These are phyloP conservation scores for Malassezia brasiliensis DNA, from an alignment of 1,284 basidiomycete species.

Conservation along the genomic window DNA sequence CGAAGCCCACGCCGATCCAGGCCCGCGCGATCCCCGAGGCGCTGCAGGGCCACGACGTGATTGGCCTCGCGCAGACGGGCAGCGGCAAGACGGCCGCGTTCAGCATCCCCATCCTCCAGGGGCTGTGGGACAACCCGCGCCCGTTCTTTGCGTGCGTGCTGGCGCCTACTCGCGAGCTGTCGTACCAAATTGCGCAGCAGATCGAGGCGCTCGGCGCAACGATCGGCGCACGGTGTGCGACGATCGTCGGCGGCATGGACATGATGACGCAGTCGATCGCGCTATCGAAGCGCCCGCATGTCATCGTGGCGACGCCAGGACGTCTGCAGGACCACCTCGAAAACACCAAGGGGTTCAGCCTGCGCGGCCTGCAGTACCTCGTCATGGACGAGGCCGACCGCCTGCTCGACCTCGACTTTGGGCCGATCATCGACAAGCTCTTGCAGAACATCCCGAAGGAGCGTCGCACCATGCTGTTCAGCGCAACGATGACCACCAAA, in stretches of 20 bases:
- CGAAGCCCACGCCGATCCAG: constrained; percentile 84
- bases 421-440: constrained; percentile 91
- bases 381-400: constrained; percentile 97
- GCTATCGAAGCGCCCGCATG: constrained; percentile 68
- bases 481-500: constrained; percentile 99
- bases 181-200: constrained; percentile 96
- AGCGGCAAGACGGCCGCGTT: constrained; percentile 98
- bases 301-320: constrained; percentile 95
- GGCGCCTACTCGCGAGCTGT: constrained; percentile 72
- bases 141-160: constrained; percentile 88
- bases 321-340: constrained; percentile 90
- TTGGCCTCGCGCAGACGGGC: constrained; percentile 93
- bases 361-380: constrained; percentile 77
- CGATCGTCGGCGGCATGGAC: constrained; percentile 91
- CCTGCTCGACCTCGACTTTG: constrained; percentile 93
- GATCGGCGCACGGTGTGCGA: constrained; percentile 67
- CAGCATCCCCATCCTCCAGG: constrained; percentile 88
- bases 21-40: constrained; percentile 78
- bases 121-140: constrained; percentile 89
- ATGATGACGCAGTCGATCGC: constrained; percentile 87
- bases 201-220: constrained; percentile 78
- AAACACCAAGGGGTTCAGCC: constrained; percentile 92
- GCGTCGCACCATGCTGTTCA: constrained; percentile 89
- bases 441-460: constrained; percentile 90
- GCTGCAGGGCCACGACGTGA: constrained; percentile 82